Conservation (phyloP, 306 rosid genomes). For the Vicia faba region DNA sequence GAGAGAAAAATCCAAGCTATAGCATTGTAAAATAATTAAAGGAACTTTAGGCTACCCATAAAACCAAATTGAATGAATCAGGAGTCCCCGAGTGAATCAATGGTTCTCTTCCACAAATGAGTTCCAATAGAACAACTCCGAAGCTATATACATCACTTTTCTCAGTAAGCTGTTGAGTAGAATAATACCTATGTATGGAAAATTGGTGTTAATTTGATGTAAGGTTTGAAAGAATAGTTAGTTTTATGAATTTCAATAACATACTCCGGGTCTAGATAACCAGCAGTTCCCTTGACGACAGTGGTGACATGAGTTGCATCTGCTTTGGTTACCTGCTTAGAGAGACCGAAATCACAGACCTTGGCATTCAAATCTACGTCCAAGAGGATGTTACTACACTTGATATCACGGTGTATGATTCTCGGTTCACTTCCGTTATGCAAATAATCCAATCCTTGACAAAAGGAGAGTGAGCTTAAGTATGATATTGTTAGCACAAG, state of each 20-base stretch:
- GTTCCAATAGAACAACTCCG: constrained; percentile 91
- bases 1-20: background rate
- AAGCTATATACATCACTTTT: constrained; percentile 93
- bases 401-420: constrained; percentile 91
- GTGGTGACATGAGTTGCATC: constrained; percentile 96
- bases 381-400: constrained; percentile 89
- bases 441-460: constrained; percentile 82
- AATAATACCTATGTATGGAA: constrained; percentile 60
- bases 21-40: background rate
- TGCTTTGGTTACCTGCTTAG: constrained; percentile 69
- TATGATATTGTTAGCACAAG: background rate
- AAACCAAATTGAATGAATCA: constrained; percentile 88
- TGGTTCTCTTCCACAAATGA: constrained; percentile 95
- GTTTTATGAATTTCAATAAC: constrained; percentile 22
- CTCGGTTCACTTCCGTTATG: constrained; percentile 91
- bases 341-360: constrained; percentile 92
- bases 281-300: constrained; percentile 92
- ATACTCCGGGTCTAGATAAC: constrained; percentile 98
- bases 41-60: constrained; percentile 64
- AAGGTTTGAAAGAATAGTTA: background rate
- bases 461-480: constrained; percentile 10
- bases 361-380: constrained; percentile 90
- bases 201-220: background rate
- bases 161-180: constrained; percentile 88
- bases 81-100: constrained; percentile 81